phyloP scores from a whole-genome alignment of 2,329 filamentous ascomycete species.

The Botryosphaeria dothidea region DNA sequence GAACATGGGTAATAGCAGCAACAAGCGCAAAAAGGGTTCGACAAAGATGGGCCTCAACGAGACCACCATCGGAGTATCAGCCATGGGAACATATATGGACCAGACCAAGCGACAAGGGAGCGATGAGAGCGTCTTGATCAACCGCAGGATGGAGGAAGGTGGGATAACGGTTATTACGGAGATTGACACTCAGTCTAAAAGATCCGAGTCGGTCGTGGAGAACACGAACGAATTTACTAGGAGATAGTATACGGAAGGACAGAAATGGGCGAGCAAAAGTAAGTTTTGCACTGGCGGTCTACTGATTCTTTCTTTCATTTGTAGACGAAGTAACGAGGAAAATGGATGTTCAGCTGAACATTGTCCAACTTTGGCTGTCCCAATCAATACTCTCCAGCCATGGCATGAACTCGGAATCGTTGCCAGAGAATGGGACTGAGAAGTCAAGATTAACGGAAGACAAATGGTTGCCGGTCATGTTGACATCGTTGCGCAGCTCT shows the following conservation, averaged over 20 bases:
- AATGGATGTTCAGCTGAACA: not conserved
- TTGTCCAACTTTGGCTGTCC: constrained; percentile 37
- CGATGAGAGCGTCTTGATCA: constrained; percentile 1
- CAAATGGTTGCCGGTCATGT: not conserved
- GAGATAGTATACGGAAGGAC: not conserved
- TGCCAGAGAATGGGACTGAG: constrained; percentile 35
- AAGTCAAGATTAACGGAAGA: constrained; percentile 33
- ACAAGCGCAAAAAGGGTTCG: not conserved
- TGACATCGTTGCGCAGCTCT: not conserved
- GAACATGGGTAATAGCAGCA: not conserved
- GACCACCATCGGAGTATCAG: not conserved
- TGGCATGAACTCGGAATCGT: constrained; percentile 45
- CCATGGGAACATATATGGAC: not conserved
- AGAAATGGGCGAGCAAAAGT: not conserved
- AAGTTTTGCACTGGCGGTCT: not conserved
- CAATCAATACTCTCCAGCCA: constrained; percentile 48
- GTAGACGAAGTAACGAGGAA: not conserved
- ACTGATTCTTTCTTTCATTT: not conserved
- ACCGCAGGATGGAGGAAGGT: not conserved
- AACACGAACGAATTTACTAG: not conserved
- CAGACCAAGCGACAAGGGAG: constrained; percentile 4
- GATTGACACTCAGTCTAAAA: not conserved
- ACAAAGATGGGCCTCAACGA: constrained; percentile 8
- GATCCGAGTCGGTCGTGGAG: not conserved
- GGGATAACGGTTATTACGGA: constrained; percentile 6